Conservation (phyloP, 441 rosid genomes). For the Eutrema salsugineum region DNA sequence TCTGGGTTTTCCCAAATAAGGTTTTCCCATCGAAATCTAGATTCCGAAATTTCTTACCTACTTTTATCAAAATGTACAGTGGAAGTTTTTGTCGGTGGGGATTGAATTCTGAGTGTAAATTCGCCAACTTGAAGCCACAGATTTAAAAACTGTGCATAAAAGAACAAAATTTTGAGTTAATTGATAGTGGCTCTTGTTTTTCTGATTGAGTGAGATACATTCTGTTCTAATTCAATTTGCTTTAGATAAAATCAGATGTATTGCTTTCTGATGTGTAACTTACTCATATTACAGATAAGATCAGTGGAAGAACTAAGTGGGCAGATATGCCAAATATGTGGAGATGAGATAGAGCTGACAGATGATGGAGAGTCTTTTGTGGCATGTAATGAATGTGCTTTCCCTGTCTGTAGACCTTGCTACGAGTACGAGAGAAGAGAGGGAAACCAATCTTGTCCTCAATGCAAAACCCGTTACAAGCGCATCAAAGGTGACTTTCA, state of each 20-base stretch:
- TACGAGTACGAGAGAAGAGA: slow-evolving; percentile 87
- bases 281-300: slow-evolving; percentile 46
- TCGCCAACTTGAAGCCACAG: background rate
- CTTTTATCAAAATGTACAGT: background rate
- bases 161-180: background rate
- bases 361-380: slow-evolving; percentile 74
- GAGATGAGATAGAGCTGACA: slow-evolving; percentile 66
- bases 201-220: background rate
- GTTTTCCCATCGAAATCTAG: background rate
- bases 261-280: background rate
- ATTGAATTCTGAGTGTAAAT: background rate
- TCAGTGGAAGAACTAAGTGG: slow-evolving; percentile 74
- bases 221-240: background rate
- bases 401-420: slow-evolving; percentile 88
- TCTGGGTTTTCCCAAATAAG: slow-evolving; percentile 26
- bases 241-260: background rate
- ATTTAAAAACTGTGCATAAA: background rate
- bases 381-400: slow-evolving; percentile 95
- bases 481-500: slow-evolving; percentile 63
- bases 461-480: slow-evolving; percentile 82
- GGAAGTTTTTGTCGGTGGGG: slow-evolving; percentile 23
- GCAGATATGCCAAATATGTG: slow-evolving; percentile 77
- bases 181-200: background rate
- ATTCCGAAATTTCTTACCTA: background rate
- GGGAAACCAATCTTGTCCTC: slow-evolving; percentile 84